Conservation (phyloP, 139 green algal species). For the Chlorella sorokiniana region DNA sequence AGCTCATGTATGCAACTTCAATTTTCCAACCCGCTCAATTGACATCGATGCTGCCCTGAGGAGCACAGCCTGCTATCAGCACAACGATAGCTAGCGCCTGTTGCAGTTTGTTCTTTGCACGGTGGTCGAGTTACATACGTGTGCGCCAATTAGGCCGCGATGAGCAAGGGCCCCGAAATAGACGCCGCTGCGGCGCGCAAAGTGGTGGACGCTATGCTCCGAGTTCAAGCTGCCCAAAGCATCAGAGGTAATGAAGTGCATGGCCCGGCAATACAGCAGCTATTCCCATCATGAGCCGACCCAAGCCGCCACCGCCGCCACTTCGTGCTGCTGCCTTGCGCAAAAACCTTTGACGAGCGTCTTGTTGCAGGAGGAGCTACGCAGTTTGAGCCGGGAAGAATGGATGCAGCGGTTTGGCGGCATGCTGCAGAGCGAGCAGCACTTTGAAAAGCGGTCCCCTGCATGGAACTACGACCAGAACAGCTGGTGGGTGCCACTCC, state of each 20-base stretch:
- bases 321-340: not conserved
- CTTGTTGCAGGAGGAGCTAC: conserved; percentile 20
- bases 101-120: no score
- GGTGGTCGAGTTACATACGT: no score
- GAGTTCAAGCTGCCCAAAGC: conserved; percentile 38
- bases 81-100: no score
- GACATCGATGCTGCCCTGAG: no score
- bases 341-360: no score
- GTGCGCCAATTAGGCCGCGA: not conserved
- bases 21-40: no score
- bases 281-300: no score
- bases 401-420: conserved; percentile 45
- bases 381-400: conserved; percentile 29
- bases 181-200: conserved; percentile 19
- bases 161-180: conserved; percentile 26
- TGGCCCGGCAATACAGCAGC: no score
- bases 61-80: no score
- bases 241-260: conserved; percentile 1
- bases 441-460: conserved; percentile 36
- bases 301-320: not conserved
- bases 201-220: conserved; percentile 5
- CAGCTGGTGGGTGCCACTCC: conserved; percentile 31
- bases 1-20: no score
- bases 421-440: conserved; percentile 31
- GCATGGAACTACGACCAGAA: conserved; percentile 34